Evolutionary conservation across 352 stramenopile genomes (phyloP).

Genomic region (Pythium scleroteichum): DNA sequence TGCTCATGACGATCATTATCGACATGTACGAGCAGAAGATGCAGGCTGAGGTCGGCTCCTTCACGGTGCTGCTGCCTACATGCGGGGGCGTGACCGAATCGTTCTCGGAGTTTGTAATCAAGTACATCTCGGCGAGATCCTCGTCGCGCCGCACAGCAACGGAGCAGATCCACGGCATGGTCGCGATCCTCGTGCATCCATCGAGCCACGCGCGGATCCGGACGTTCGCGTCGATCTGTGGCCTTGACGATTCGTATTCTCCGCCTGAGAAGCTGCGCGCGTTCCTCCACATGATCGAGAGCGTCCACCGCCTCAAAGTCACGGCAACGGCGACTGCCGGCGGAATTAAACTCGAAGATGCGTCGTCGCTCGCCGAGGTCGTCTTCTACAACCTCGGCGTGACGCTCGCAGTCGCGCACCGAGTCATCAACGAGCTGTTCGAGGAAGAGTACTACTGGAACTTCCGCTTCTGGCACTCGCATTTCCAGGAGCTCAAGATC

Average conservation of each 20-base stretch:
- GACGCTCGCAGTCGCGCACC: slow-evolving; percentile 50
- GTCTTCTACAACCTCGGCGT: slow-evolving; percentile 78
- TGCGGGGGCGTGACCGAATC: slow-evolving; percentile 44
- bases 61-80: slow-evolving; percentile 3
- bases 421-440: slow-evolving; percentile 70
- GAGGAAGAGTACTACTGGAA: slow-evolving; percentile 78
- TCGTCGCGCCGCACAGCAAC: slow-evolving; percentile 46
- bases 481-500: slow-evolving; percentile 60
- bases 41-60: slow-evolving; percentile 17
- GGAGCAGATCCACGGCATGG: slow-evolving; percentile 60
- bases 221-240: slow-evolving; percentile 63
- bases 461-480: slow-evolving; percentile 68
- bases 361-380: slow-evolving; percentile 35
- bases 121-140: slow-evolving; percentile 50
- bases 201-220: slow-evolving; percentile 56
- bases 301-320: slow-evolving; percentile 60
- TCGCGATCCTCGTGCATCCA: slow-evolving; percentile 52
- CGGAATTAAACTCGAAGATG: slow-evolving; percentile 18
- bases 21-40: slow-evolving; percentile 78
- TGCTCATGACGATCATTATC: slow-evolving; percentile 69
- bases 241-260: slow-evolving; percentile 58
- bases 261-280: slow-evolving; percentile 66
- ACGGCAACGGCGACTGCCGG: slow-evolving; percentile 1
- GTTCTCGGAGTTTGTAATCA: slow-evolving; percentile 71
- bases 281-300: slow-evolving; percentile 68